A percentile compares a stretch with the other conserved stretches of the same genome.
These are phyloP conservation scores for Tulasnella sp. DNA, from an alignment of 768 basidiomycete genomes.

Conservation along the genomic window DNA sequence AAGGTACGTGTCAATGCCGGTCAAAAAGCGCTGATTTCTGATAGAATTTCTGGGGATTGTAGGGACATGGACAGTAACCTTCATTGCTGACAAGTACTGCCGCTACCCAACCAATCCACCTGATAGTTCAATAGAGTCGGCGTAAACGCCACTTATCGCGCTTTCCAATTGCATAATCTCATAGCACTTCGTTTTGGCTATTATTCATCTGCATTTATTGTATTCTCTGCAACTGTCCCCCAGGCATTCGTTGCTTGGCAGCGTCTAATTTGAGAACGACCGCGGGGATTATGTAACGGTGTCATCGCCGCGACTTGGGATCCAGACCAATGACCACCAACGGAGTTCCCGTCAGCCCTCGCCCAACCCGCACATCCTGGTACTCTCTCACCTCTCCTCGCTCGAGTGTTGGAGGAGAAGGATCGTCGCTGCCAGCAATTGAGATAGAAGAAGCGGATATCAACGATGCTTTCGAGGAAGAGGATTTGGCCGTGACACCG, in stretches of 20 bases:
- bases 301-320: neutral
- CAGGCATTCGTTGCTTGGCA: neutral
- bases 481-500: neutral
- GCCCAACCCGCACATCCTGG: neutral
- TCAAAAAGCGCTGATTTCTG: neutral
- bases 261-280: neutral
- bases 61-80: conserved; percentile 91
- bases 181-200: neutral
- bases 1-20: conserved; percentile 50
- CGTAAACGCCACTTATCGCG: neutral
- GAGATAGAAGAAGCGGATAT: conserved; percentile 2
- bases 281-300: neutral
- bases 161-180: neutral
- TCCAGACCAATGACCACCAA: conserved; percentile 2
- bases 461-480: conserved; percentile 16
- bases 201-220: neutral
- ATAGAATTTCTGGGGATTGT: neutral
- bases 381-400: conserved; percentile 5
- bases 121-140: conserved; percentile 22
- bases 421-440: neutral
- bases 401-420: neutral
- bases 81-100: conserved; percentile 83
- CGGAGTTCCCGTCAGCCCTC: neutral
- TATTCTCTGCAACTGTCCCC: neutral
- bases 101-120: conserved; percentile 71